These are phyloP conservation scores for Colletotrichum sp. DNA, from an alignment of 2,329 filamentous ascomycete genomes.

Conservation along the genomic window DNA sequence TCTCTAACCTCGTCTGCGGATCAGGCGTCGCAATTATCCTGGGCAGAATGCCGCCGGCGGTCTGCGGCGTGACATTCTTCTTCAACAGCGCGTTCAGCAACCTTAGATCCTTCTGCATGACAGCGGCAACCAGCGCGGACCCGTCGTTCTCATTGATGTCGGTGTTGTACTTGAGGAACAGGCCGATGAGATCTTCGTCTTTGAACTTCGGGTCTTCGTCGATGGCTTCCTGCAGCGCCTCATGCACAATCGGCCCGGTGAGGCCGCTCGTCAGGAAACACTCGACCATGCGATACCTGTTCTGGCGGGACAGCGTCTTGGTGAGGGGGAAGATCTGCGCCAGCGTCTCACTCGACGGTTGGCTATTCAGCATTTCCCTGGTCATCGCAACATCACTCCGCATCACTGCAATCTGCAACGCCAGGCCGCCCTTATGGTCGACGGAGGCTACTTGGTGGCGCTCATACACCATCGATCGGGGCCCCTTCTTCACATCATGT, in stretches of 20 bases:
- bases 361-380: conserved; percentile 48
- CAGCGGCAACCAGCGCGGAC: conserved; percentile 51
- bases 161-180: conserved; percentile 56
- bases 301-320: conserved; percentile 42
- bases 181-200: conserved; percentile 56
- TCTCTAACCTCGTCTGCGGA: conserved; percentile 46
- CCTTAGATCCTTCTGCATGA: conserved; percentile 51
- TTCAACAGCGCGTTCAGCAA: conserved; percentile 50
- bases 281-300: conserved; percentile 54
- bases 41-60: conserved; percentile 51
- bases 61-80: conserved; percentile 50
- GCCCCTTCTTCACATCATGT: conserved; percentile 16
- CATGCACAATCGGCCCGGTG: conserved; percentile 50
- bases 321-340: conserved; percentile 54
- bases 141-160: conserved; percentile 61
- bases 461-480: conserved; percentile 37
- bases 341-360: conserved; percentile 52
- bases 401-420: conserved; percentile 53
- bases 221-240: conserved; percentile 58
- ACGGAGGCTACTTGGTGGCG: conserved; percentile 57
- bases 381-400: conserved; percentile 50
- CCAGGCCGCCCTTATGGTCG: conserved; percentile 56
- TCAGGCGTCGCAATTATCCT: conserved; percentile 53
- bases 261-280: conserved; percentile 55
- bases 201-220: conserved; percentile 49